These are phyloP conservation scores for Carex sylvatica DNA, from an alignment of 202 grass and related monocot genomes.

Conservation along the genomic window DNA sequence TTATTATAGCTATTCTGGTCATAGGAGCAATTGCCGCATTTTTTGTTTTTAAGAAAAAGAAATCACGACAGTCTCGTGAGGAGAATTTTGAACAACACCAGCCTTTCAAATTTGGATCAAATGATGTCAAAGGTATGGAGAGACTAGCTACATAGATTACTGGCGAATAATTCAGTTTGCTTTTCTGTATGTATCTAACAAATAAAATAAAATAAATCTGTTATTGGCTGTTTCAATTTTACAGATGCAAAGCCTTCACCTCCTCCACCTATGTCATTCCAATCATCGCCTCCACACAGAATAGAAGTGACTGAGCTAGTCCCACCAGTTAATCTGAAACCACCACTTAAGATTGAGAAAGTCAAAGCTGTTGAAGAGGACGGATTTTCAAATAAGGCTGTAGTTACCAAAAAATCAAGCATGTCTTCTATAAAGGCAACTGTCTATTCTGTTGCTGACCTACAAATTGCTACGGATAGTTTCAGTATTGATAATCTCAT, in stretches of 20 bases:
- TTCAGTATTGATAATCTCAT: conserved; percentile 86
- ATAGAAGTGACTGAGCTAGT: conserved; percentile 53
- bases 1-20: conserved; percentile 80
- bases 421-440: conserved; percentile 63
- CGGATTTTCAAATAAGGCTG: conserved; percentile 60
- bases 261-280: conserved; percentile 23
- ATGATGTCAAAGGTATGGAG: conserved; percentile 64
- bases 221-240: conserved; percentile 18
- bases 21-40: conserved; percentile 69
- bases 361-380: conserved; percentile 81
- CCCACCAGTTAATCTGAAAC: conserved; percentile 63
- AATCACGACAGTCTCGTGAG: conserved; percentile 34
- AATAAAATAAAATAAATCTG: background rate
- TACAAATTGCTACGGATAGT: conserved; percentile 94
- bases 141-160: background rate
- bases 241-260: conserved; percentile 55
- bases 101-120: conserved; percentile 69
- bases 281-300: conserved; percentile 22
- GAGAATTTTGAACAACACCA: conserved; percentile 66
- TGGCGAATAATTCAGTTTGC: background rate
- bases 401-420: conserved; percentile 46
- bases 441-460: conserved; percentile 94
- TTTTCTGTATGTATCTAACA: conserved; percentile 18
- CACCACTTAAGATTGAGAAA: conserved; percentile 64
- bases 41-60: conserved; percentile 72